Base-by-base conservation (phyloP, 257 asterid genomes). In the Marsdenia floribunda region DNA sequence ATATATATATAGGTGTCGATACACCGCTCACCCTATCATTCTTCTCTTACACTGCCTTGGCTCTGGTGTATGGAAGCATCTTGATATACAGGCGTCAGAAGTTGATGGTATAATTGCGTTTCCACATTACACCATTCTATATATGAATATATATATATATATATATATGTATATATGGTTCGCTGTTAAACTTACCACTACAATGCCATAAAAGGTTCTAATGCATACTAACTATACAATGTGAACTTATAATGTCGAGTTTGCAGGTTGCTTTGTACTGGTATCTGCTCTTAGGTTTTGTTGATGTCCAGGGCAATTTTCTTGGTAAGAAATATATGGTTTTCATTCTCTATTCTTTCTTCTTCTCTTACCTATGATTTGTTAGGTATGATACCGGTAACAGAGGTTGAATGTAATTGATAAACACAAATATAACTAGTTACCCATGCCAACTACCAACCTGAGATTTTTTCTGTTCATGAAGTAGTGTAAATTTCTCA, bases 201-300 rank as follows among this genome's bases (percentile, higher is more conserved):
- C 53, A 21, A 16, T 15, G 8, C 44, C 44, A 6, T 64, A 24
- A 13, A 15, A 16, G 11, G 12, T 68, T 0, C 11, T 44, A 44
- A 44, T 29, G 33, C 33, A 29, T 29, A 29, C 33, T 29, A 29
- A 29, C 33, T 29, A 29, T 29, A 29, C 33, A 14, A 61, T 10
- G 3, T 22, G 73, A 18, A 33, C 40, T 13, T 71, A 18, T 4
- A 60, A 54, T 44, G 19, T 66, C 29, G 75, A 24, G 52, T 42
- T 18, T 84, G 83, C 92, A 91, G 94, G 92, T 91, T 59, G 84
- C 91, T 49, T 86, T 90, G 96, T 91, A 89, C 77, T 91, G 93
- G 93, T 91, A 91, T 82, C 84, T 77, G 61, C 80, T 85, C 76
- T 80, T 91, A 57, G 87, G 87, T 16, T 73, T 88, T 63, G 88